Conservation (phyloP, 768 basidiomycete species). For the Boletus barrowsii region DNA sequence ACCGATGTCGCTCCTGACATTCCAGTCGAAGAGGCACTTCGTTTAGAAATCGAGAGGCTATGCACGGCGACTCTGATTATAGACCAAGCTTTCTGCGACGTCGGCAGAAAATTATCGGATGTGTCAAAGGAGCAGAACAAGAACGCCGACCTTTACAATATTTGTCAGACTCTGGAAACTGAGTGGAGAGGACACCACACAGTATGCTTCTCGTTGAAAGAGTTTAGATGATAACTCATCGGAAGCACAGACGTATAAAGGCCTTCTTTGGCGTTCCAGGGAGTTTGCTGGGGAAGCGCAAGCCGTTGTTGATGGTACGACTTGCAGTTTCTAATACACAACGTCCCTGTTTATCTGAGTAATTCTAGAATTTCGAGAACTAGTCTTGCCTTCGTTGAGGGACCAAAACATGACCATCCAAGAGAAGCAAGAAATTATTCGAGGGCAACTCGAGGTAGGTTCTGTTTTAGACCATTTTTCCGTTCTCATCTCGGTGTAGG, state of each 20-base stretch:
- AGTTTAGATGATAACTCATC: background rate
- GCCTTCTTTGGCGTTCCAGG: constrained; percentile 20
- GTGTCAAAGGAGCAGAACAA: constrained; percentile 6
- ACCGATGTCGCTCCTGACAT: constrained; percentile 2
- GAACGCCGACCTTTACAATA: constrained; percentile 7
- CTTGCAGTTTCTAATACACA: too few species aligned
- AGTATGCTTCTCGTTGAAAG: background rate
- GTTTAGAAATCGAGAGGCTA: constrained; percentile 14
- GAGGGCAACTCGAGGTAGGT: constrained; percentile 14
- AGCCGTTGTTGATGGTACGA: constrained; percentile 14
- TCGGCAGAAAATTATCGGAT: constrained; percentile 8
- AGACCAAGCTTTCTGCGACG: constrained; percentile 14
- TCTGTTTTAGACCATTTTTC: background rate
- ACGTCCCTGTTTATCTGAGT: background rate
- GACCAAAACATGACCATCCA: background rate
- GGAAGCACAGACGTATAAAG: constrained; percentile 8
- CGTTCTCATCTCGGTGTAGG: constrained; percentile 7
- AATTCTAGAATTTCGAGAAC: constrained; percentile 14
- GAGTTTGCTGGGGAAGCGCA: constrained; percentile 20
- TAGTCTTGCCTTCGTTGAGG: constrained; percentile 15
- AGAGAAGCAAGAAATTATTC: constrained; percentile 15
- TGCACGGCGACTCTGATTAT: constrained; percentile 16
- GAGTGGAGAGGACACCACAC: constrained; percentile 16
- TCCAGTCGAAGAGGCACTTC: constrained; percentile 11
- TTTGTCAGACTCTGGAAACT: constrained; percentile 11